Conservation (phyloP, 2,329 filamentous ascomycete species). For the Chrysoporthe puriensis region DNA sequence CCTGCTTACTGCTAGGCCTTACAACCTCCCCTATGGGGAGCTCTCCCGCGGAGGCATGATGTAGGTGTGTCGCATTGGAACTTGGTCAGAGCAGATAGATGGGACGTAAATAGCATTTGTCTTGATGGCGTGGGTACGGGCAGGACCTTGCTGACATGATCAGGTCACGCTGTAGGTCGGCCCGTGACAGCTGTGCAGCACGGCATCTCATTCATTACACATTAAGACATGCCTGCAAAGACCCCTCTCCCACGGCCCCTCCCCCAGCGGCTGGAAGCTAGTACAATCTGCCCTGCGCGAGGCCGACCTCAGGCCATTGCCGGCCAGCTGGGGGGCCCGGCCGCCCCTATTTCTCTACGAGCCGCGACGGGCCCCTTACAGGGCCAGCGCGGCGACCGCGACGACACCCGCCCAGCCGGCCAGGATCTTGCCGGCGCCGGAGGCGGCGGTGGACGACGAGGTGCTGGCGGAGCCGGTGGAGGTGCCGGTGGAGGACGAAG, state of each 20-base stretch:
- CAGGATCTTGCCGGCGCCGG: conserved; percentile 26
- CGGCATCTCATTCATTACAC: conserved; percentile 14
- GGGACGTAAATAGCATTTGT: background rate
- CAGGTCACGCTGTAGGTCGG: background rate
- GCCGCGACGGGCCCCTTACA: conserved; percentile 9
- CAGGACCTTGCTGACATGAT: background rate
- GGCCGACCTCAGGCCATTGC: no score
- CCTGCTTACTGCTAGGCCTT: background rate
- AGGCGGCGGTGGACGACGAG: conserved; percentile 16
- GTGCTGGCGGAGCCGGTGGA: conserved; percentile 10
- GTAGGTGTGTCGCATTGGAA: background rate
- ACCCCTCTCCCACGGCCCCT: background rate
- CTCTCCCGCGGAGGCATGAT: background rate
- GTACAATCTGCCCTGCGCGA: no score
- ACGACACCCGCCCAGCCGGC: conserved; percentile 25
- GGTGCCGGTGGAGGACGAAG: conserved; percentile 6
- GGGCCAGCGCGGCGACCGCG: conserved; percentile 26
- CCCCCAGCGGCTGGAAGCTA: background rate
- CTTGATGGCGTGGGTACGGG: background rate
- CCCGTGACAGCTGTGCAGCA: conserved; percentile 2
- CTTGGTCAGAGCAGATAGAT: background rate
- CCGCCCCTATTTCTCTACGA: background rate
- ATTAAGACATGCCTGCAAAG: conserved; percentile 9
- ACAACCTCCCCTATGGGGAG: background rate
- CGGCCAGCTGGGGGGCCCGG: no score